phyloP scores from a whole-genome alignment of 768 basidiomycete species.

The Amanita pallidorosea region DNA sequence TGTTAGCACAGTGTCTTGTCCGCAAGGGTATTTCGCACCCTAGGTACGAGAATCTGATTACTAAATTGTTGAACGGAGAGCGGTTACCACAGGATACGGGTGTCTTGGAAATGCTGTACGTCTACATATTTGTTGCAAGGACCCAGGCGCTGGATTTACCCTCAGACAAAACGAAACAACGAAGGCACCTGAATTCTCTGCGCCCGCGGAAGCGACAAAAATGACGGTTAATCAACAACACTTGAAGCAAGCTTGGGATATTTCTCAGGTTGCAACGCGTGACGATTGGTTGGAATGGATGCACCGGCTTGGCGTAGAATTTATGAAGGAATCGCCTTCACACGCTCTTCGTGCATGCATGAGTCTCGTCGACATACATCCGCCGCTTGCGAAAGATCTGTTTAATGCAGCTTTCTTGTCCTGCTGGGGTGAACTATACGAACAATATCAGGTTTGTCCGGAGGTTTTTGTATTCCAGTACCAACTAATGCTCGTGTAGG shows the following conservation, averaged over 20 bases:
- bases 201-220: slow-evolving; percentile 77
- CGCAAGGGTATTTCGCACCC: slow-evolving; percentile 70
- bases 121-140: background rate
- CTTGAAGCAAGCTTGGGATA: slow-evolving; percentile 94
- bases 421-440: slow-evolving; percentile 94
- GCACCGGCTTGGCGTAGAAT: slow-evolving; percentile 83
- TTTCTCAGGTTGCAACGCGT: slow-evolving; percentile 57
- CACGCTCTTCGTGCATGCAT: slow-evolving; percentile 97
- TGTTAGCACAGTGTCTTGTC: slow-evolving; percentile 48
- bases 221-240: slow-evolving; percentile 95
- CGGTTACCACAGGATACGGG: slow-evolving; percentile 79
- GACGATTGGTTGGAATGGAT: slow-evolving; percentile 98
- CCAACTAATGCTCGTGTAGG: slow-evolving; percentile 34
- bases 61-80: slow-evolving; percentile 87
- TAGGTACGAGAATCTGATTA: slow-evolving; percentile 81
- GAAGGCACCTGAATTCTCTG: slow-evolving; percentile 64
- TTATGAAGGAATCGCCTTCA: slow-evolving; percentile 97
- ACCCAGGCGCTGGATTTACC: background rate
- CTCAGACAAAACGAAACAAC: slow-evolving; percentile 44
- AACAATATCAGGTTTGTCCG: slow-evolving; percentile 79
- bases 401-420: slow-evolving; percentile 98
- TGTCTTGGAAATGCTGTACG: slow-evolving; percentile 57
- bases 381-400: slow-evolving; percentile 84
- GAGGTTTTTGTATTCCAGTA: background rate
- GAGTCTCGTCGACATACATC: slow-evolving; percentile 85